phyloP scores from a whole-genome alignment of 2,329 filamentous ascomycete genomes.

The Cryphonectria carpinicola region DNA sequence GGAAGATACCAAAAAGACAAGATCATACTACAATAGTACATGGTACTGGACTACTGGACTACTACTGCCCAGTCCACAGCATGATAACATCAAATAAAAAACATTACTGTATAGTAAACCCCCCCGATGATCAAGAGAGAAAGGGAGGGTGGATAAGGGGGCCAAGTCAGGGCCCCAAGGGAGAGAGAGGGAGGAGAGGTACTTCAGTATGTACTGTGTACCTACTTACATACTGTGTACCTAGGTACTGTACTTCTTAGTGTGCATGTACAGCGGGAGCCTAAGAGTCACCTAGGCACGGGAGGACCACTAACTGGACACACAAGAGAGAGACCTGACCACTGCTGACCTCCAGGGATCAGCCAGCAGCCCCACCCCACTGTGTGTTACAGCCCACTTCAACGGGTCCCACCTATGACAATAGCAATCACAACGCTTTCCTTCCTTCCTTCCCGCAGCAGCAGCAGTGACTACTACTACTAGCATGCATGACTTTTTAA shows the following conservation, averaged over 20 bases:
- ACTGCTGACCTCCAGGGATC: background rate
- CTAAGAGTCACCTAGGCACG: background rate
- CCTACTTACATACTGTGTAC: background rate
- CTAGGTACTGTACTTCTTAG: background rate
- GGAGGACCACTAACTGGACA: background rate
- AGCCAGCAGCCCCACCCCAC: constrained; percentile 2
- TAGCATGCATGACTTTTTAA: background rate
- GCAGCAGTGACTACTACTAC: background rate
- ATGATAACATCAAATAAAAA: background rate
- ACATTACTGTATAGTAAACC: background rate
- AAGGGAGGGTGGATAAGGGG: background rate
- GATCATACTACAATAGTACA: too few relatives aligned
- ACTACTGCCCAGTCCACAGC: background rate
- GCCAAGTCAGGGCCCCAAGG: background rate
- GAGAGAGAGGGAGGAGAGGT: background rate
- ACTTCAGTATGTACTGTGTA: background rate
- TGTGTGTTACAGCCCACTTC: constrained; percentile 4
- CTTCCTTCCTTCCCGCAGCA: background rate
- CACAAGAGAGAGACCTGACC: too few relatives aligned
- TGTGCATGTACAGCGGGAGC: constrained; percentile 2
- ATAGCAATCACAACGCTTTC: background rate
- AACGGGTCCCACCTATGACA: background rate
- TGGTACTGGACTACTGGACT: background rate
- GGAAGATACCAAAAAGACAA: background rate
- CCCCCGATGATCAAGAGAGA: background rate